Base-by-base conservation (phyloP, 2,329 filamentous ascomycete species). In the Mycosphaerelloides madeirae region DNA sequence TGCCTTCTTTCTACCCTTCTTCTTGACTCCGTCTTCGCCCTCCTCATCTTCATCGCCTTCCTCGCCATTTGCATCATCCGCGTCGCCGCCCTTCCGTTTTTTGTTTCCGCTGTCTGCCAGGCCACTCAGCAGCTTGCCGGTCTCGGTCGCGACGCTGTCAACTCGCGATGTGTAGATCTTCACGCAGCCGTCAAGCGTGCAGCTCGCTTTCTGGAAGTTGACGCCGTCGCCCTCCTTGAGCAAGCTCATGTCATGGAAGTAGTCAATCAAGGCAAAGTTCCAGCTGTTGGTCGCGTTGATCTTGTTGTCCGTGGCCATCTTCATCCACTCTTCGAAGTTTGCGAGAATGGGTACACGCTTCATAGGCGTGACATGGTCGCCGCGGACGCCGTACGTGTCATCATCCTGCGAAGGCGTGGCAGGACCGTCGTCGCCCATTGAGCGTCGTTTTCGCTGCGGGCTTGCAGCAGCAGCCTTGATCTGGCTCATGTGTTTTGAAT, bases 281-380 rank as follows among this genome's bases (percentile, higher is more conserved):
- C 93, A 98, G 22, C 90, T 96, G 68, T 98, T 98, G 48, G 85
- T 82, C 38, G 93, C 91, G 65, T 97, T 98, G 75, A 98, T 98
- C 65, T 76, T 76, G 60, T 98, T 98, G 72, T 98, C 93, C 13
- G 93, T 97, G 2, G 93, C 93, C 89, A 98, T 95, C 76, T 97
- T 98, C 89, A 98, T 97, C 93, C 91, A 97, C 66, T 98, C 93
- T 67, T 98, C 93, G 60, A 97, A 98, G 69, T 98, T 98, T 61
- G 93, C 93, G 43, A 98, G 75, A 58, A 98, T 85, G 1, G 93
- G 93, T 20, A 95, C 87, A 49, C 90, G 85, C 76, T 95, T 95
- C 84, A 95, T 91, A 42, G 91, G 93, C 48, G 93, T 96, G 42
- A 95, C 85, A 29, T 85, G 87, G 52, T 76, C 80, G 25, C 86